A percentile compares a stretch with the other conserved stretches of the same genome.
Conservation (phyloP, 805 yeast species). For the Starmerella asiatica region DNA sequence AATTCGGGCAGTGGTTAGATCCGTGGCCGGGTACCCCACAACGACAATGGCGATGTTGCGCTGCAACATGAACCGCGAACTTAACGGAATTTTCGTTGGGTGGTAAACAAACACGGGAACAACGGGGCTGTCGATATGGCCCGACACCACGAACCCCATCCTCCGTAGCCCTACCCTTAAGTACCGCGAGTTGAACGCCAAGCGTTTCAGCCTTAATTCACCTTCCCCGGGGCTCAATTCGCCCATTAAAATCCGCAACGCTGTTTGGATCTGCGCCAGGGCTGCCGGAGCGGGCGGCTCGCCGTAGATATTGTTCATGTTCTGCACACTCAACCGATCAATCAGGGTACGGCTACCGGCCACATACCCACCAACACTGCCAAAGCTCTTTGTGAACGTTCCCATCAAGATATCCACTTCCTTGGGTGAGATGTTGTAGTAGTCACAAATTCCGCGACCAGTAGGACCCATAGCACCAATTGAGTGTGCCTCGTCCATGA, state of each 20-base stretch:
- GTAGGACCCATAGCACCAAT: conserved; percentile 95
- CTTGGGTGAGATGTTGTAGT: conserved; percentile 64
- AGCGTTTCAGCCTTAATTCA: conserved; percentile 72
- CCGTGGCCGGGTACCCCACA: conserved; percentile 97
- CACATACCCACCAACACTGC: conserved; percentile 93
- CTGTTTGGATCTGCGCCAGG: conserved; percentile 69
- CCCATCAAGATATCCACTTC: conserved; percentile 90
- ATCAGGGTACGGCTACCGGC: conserved; percentile 62
- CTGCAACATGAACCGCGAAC: conserved; percentile 67
- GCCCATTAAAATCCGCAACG: conserved; percentile 68
- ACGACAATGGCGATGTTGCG: conserved; percentile 84
- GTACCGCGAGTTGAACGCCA: conserved; percentile 92
- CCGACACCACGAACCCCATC: conserved; percentile 86
- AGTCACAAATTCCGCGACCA: conserved; percentile 93
- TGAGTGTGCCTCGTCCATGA: conserved; percentile 96
- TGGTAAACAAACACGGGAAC: conserved; percentile 75
- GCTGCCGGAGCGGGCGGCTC: conserved; percentile 90
- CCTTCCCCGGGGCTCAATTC: conserved; percentile 88
- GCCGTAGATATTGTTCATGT: conserved; percentile 60
- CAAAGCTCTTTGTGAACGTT: conserved; percentile 92
- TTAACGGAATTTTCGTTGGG: conserved; percentile 90
- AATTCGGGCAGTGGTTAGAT: conserved; percentile 75
- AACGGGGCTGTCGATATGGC: conserved; percentile 94
- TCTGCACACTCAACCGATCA: conserved; percentile 58
- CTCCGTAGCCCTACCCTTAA: conserved; percentile 79